Evolutionary conservation across 306 rosid species (phyloP).

Genomic region (Dicorynia guianensis): DNA sequence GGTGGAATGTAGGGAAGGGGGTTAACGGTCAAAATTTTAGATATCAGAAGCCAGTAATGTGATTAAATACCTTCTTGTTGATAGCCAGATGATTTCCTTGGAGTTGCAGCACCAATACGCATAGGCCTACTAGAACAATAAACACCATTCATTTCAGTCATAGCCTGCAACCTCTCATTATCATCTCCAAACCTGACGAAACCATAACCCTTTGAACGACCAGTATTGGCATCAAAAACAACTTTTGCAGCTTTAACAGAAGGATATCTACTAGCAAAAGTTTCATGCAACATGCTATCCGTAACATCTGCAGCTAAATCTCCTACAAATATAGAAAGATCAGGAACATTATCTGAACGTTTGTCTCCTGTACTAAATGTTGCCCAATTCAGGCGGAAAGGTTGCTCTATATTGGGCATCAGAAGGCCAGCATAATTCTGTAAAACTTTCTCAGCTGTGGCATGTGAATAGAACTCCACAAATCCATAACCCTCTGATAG

Average conservation of each 20-base stretch:
- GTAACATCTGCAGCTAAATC: conserved; percentile 95
- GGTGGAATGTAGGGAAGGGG: neutral
- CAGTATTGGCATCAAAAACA: conserved; percentile 93
- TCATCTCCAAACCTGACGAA: conserved; percentile 98
- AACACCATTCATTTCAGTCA: conserved; percentile 88
- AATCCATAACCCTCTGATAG: conserved; percentile 95
- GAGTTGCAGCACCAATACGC: conserved; percentile 98
- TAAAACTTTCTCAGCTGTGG: conserved; percentile 83
- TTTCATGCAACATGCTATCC: conserved; percentile 80
- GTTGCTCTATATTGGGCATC: conserved; percentile 90
- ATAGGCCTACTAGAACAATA: conserved; percentile 94
- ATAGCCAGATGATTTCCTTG: conserved; percentile 89
- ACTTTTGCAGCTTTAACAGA: conserved; percentile 96
- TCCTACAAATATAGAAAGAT: conserved; percentile 95
- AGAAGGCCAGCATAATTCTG: conserved; percentile 67
- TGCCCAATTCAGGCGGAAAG: conserved; percentile 97
- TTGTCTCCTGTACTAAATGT: conserved; percentile 88
- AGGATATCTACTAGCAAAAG: conserved; percentile 76
- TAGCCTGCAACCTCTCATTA: conserved; percentile 79
- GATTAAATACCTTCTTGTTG: conserved; percentile 67
- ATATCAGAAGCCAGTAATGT: conserved; percentile 21
- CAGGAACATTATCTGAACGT: conserved; percentile 86
- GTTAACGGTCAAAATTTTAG: conserved; percentile 22
- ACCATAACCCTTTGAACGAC: conserved; percentile 97
- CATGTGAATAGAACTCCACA: conserved; percentile 81